phyloP scores from a whole-genome alignment of 129 eudicot genomes.

The Rutidosis leptorrhynchoides region DNA sequence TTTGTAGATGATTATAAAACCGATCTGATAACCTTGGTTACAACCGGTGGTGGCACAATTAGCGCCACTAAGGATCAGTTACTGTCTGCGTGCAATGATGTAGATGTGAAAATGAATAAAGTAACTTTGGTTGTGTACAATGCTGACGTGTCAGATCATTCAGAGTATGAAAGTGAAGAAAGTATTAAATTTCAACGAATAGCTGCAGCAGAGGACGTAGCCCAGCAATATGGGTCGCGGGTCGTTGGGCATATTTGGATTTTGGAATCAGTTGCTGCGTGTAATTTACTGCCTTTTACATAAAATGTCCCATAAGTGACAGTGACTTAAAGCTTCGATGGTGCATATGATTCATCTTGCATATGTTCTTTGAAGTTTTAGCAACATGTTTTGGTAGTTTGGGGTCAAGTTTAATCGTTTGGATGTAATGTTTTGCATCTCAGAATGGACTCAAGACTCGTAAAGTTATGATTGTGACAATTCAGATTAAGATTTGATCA shows the following conservation, averaged over 20 bases:
- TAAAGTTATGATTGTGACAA: neutral
- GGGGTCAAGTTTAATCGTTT: neutral
- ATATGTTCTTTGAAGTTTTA: neutral
- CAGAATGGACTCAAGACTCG: neutral
- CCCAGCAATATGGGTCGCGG: slow-evolving; percentile 31
- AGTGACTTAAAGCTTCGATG: neutral
- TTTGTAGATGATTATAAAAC: slow-evolving; percentile 42
- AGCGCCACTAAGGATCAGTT: slow-evolving; percentile 34
- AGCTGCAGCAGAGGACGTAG: slow-evolving; percentile 53
- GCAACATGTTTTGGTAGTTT: neutral
- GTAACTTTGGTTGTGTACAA: slow-evolving; percentile 49
- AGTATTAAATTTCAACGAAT: slow-evolving; percentile 28
- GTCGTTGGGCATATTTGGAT: slow-evolving; percentile 63
- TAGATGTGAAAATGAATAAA: slow-evolving; percentile 10
- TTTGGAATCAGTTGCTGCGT: slow-evolving; percentile 67
- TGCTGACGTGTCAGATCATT: slow-evolving; percentile 31
- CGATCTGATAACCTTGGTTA: slow-evolving; percentile 41
- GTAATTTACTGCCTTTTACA: slow-evolving; percentile 30
- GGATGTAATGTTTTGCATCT: neutral
- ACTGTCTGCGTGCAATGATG: slow-evolving; percentile 10
- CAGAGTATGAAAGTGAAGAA: slow-evolving; percentile 31
- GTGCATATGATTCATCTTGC: neutral
- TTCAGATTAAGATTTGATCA: neutral
- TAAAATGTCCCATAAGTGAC: neutral
- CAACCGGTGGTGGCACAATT: slow-evolving; percentile 56